phyloP scores from a whole-genome alignment of 495 filamentous ascomycete genomes.

The Ascodesmis nigricans region DNA sequence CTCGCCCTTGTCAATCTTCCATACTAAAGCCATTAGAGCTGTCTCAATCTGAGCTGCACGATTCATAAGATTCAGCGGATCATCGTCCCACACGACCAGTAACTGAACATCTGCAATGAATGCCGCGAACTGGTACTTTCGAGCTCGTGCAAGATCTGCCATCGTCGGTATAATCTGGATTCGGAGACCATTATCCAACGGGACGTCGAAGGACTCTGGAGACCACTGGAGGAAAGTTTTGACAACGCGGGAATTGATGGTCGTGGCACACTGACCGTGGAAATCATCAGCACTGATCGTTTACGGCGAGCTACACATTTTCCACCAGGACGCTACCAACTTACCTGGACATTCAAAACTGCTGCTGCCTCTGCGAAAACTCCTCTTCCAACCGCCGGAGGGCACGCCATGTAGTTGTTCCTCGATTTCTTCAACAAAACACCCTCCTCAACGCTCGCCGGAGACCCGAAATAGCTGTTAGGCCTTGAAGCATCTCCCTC shows the following conservation, averaged over 20 bases:
- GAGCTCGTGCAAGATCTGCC: slow-evolving; percentile 39
- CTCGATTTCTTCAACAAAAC: slow-evolving; percentile 44
- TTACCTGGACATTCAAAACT: slow-evolving; percentile 47
- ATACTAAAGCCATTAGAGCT: slow-evolving; percentile 52
- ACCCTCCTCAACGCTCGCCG: slow-evolving; percentile 34
- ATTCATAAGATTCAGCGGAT: slow-evolving; percentile 41
- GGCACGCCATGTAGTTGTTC: slow-evolving; percentile 47
- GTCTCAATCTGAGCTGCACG: slow-evolving; percentile 46
- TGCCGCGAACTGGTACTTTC: slow-evolving; percentile 55
- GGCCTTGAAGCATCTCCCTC: slow-evolving; percentile 16
- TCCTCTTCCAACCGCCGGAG: slow-evolving; percentile 35
- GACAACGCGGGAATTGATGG: slow-evolving; percentile 52
- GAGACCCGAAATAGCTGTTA: slow-evolving; percentile 1
- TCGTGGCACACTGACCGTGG: slow-evolving; percentile 48
- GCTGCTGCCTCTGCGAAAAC: slow-evolving; percentile 37
- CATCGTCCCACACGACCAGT: slow-evolving; percentile 57
- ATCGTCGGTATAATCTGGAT: slow-evolving; percentile 52
- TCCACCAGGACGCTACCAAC: slow-evolving; percentile 1
- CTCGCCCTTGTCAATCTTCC: slow-evolving; percentile 35
- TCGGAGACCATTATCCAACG: slow-evolving; percentile 47
- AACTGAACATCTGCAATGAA: slow-evolving; percentile 47
- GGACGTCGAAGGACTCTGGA: slow-evolving; percentile 49
- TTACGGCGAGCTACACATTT: neutral
- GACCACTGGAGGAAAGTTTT: slow-evolving; percentile 51
- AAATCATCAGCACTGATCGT: neutral